These are phyloP conservation scores for Podaxis sp. DNA, from an alignment of 768 basidiomycete genomes.

Conservation along the genomic window DNA sequence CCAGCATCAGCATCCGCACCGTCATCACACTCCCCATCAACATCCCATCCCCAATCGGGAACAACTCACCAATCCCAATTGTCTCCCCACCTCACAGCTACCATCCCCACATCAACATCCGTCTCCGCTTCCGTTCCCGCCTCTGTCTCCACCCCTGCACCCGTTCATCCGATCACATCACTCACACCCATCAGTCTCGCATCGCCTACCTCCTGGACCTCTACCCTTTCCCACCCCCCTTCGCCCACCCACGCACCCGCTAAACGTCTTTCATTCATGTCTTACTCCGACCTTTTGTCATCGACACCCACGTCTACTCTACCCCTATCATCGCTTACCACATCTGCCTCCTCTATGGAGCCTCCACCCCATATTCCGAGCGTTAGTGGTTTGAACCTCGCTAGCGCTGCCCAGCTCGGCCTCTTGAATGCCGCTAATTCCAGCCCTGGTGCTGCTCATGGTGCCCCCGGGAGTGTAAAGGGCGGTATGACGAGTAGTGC, in stretches of 20 bases:
- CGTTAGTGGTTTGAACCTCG: constrained; percentile 44
- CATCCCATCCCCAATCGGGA: not conserved
- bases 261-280: constrained; percentile 86
- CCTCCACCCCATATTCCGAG: constrained; percentile 75
- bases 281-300: constrained; percentile 81
- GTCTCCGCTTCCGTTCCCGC: constrained; percentile 3
- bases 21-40: not conserved
- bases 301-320: constrained; percentile 72
- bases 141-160: not conserved
- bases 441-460: constrained; percentile 15
- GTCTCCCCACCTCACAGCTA: not conserved
- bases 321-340: constrained; percentile 72
- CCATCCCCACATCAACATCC: not conserved
- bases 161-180: constrained; percentile 14
- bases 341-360: constrained; percentile 49
- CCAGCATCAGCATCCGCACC: constrained; percentile 13
- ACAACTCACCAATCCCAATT: not conserved
- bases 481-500: constrained; percentile 5
- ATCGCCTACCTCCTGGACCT: constrained; percentile 15
- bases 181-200: constrained; percentile 9
- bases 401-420: constrained; percentile 1
- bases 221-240: constrained; percentile 27
- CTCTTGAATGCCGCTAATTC: constrained; percentile 7
- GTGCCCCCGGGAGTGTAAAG: not conserved
- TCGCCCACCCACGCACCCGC: constrained; percentile 46